Percentiles rank a stretch among this genome's conserved stretches.
Conservation (phyloP, 2,329 filamentous ascomycete species). For the Cadophora gregata region DNA sequence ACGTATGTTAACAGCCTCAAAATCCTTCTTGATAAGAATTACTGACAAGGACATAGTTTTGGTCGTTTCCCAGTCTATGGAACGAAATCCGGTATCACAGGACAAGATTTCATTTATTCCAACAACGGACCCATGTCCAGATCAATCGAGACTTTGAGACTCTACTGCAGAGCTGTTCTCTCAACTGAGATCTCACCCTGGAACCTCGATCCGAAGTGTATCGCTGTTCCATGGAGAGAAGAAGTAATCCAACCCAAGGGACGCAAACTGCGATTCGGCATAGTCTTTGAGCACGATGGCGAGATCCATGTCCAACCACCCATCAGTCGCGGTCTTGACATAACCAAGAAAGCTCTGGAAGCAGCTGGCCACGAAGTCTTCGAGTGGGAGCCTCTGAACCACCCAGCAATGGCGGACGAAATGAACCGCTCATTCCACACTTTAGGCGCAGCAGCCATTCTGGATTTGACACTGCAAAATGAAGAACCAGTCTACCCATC, state of each 20-base stretch:
- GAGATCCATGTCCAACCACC: slow-evolving; percentile 47
- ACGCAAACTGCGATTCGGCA: slow-evolving; percentile 47
- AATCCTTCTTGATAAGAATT: no score
- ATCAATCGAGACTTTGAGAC: slow-evolving; percentile 44
- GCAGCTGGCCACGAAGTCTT: slow-evolving; percentile 48
- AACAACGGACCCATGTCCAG: slow-evolving; percentile 49
- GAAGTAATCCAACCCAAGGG: slow-evolving; percentile 44
- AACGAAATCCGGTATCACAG: slow-evolving; percentile 45
- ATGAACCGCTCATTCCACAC: slow-evolving; percentile 44
- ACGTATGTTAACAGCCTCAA: no score
- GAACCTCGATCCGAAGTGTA: slow-evolving; percentile 47
- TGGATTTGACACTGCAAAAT: slow-evolving; percentile 38
- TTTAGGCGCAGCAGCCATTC: slow-evolving; percentile 44
- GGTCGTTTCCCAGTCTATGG: slow-evolving; percentile 48
- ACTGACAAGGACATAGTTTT: slow-evolving; percentile 35
- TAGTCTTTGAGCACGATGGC: slow-evolving; percentile 47
- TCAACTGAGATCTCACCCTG: slow-evolving; percentile 45
- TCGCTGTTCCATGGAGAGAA: slow-evolving; percentile 48
- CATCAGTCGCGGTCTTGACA: slow-evolving; percentile 45
- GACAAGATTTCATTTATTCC: slow-evolving; percentile 48
- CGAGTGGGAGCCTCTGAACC: slow-evolving; percentile 44
- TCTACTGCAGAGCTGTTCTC: slow-evolving; percentile 47
- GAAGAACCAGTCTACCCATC: slow-evolving; percentile 40
- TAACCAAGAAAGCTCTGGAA: slow-evolving; percentile 44
- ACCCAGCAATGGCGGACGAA: slow-evolving; percentile 42